phyloP scores from a whole-genome alignment of 1,139 yeast genomes.

The Candida sp. region DNA sequence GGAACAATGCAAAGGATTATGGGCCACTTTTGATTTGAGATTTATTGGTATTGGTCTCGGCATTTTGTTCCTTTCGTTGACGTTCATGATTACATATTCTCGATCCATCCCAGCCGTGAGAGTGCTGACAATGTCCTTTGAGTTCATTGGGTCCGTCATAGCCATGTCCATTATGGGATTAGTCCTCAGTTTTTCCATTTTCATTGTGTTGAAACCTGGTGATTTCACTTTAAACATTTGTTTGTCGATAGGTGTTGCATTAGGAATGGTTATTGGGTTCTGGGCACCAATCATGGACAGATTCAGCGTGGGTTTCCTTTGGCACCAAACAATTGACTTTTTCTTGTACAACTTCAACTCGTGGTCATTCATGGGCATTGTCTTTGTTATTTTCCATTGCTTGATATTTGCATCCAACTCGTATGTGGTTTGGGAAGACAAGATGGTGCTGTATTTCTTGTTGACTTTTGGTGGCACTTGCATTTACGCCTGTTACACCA shows the following conservation, averaged over 20 bases:
- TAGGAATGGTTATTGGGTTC: conserved; percentile 73
- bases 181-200: conserved; percentile 55
- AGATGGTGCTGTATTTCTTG: conserved; percentile 69
- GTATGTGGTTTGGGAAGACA: conserved; percentile 94
- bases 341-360: conserved; percentile 65
- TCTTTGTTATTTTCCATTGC: conserved; percentile 64
- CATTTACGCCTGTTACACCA: conserved; percentile 37
- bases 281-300: conserved; percentile 82
- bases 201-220: conserved; percentile 58
- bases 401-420: conserved; percentile 88
- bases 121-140: conserved; percentile 75
- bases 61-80: conserved; percentile 56
- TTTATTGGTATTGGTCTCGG: conserved; percentile 69
- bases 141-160: conserved; percentile 68
- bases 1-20: conserved; percentile 70
- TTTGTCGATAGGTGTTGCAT: conserved; percentile 61
- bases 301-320: conserved; percentile 67
- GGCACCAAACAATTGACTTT: conserved; percentile 54
- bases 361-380: conserved; percentile 75
- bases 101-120: conserved; percentile 83
- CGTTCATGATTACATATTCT: conserved; percentile 64
- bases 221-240: conserved; percentile 53
- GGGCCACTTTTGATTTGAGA: conserved; percentile 86
- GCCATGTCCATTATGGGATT: conserved; percentile 67
- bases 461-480: conserved; percentile 69